Evolutionary conservation across 495 filamentous ascomycete genomes (phyloP).

Genomic region (Podospora didyma): DNA sequence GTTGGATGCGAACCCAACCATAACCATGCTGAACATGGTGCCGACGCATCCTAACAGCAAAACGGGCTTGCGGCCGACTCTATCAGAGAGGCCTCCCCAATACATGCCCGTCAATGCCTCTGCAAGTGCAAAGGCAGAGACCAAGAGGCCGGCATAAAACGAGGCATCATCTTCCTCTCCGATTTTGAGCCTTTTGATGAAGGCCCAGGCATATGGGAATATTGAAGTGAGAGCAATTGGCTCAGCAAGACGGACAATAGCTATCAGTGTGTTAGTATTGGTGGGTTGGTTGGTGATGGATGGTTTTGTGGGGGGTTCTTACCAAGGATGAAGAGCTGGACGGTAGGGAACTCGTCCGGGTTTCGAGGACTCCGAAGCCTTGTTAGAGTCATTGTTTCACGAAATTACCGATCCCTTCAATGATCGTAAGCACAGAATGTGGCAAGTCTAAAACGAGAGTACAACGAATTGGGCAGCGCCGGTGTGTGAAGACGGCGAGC

Average conservation of each 20-base stretch:
- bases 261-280: conserved; percentile 14
- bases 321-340: conserved; percentile 77
- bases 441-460: no score
- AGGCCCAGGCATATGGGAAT: conserved; percentile 83
- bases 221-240: conserved; percentile 85
- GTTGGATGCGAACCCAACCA: conserved; percentile 79
- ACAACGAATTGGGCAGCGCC: no score
- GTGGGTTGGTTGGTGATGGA: background rate
- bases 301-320: conserved; percentile 19
- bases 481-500: no score
- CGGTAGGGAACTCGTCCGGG: conserved; percentile 63
- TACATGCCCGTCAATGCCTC: conserved; percentile 79
- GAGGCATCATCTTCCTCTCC: conserved; percentile 66
- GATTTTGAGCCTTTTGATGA: conserved; percentile 70
- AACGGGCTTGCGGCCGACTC: conserved; percentile 79
- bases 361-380: conserved; percentile 43
- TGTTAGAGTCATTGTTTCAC: conserved; percentile 42
- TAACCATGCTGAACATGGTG: conserved; percentile 71
- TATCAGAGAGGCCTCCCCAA: conserved; percentile 80
- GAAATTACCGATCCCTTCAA: conserved; percentile 24
- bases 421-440: no score
- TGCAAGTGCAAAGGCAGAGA: conserved; percentile 76
- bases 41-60: conserved; percentile 75
- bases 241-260: conserved; percentile 69
- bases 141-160: conserved; percentile 79